Base-by-base conservation (phyloP, 352 stramenopile species). In the Plasmopara viticola region DNA sequence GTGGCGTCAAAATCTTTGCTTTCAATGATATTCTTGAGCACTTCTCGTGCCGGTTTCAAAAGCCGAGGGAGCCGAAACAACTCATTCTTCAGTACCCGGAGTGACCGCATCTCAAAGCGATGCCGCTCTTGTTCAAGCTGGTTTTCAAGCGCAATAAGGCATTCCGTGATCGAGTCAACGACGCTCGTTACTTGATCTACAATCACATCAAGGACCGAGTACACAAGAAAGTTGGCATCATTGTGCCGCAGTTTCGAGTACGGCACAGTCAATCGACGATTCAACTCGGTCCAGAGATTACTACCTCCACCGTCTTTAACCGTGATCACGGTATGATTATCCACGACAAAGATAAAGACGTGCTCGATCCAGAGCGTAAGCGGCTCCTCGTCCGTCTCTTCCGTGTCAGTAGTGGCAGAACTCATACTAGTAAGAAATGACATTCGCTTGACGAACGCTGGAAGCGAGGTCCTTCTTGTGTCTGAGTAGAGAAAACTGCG, bases 181-280 rank as follows among this genome's bases (percentile, higher is more conserved):
- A 90, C 80, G 41, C 54, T 72, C 9, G 80, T 90, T 30, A 94
- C 71, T 42, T 92, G 69, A 57, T 96, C 84, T 3, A 95, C 83
- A 42, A 93, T 84, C 55, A 90, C 78, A 60, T 96, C 86, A 8
- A 96, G 72, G 37, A 94, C 76, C 1, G 78, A 72, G 57, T 96
- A 95, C 6, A 86, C 73, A 18, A 96, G 74, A 46, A 94, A 94
- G 34, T 93, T 89, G 41, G 83, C 84, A 48, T 87, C 78, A 52
- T 94, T 94, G 57, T 95, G 82, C 9, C 86, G 77, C 30, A 96
- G 60, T 54, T 94, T 95, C n/a, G 86, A 94, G 65, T 94, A 94
- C 37, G 78, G 72, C 29, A 90, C 80, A 9, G 77, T 77, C 10
- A 95, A 54, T 6, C 86, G 72, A 4, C 77, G 66, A 20, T 80